Evolutionary conservation across 495 filamentous ascomycete genomes (phyloP).

Genomic region (Letharia columbiana): DNA sequence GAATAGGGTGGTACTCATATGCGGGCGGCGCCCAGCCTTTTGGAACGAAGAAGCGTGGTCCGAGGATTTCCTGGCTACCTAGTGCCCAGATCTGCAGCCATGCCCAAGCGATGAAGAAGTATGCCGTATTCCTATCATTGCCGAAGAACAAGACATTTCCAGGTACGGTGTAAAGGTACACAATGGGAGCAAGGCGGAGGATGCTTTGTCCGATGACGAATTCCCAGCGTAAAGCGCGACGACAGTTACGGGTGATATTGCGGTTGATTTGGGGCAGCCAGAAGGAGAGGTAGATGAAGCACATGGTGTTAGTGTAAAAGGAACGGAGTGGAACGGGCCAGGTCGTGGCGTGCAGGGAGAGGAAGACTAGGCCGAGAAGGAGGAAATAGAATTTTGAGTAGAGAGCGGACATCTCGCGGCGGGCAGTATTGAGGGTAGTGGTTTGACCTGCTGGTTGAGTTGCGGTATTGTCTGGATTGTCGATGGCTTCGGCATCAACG

Average conservation of each 20-base stretch:
- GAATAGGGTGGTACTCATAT: constrained; percentile 89
- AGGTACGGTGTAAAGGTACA: constrained; percentile 66
- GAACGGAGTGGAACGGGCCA: constrained; percentile 64
- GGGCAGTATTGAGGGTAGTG: constrained; percentile 35
- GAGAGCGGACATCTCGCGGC: constrained; percentile 59
- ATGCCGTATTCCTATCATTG: constrained; percentile 53
- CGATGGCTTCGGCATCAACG: constrained; percentile 46
- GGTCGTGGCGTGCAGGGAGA: constrained; percentile 64
- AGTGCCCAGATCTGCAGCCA: constrained; percentile 83
- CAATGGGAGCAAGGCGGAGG: constrained; percentile 65
- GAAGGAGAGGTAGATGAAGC: constrained; percentile 72
- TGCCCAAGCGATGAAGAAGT: constrained; percentile 66
- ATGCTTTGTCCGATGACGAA: constrained; percentile 79
- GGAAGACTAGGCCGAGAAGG: constrained; percentile 59
- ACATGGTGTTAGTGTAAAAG: constrained; percentile 58
- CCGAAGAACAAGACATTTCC: constrained; percentile 77
- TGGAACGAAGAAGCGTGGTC: constrained; percentile 68
- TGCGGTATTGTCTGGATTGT: constrained; percentile 30
- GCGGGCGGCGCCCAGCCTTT: constrained; percentile 67
- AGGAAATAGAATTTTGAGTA: constrained; percentile 70
- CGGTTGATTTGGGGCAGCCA: constrained; percentile 88
- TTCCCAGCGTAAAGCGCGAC: constrained; percentile 76
- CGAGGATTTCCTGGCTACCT: constrained; percentile 72
- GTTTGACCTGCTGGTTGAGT: constrained; percentile 26
- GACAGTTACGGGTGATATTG: constrained; percentile 84